Evolutionary conservation across 495 filamentous ascomycete genomes (phyloP), one percentile per base, ranked within the genome.

Genomic region (Penicillium coprophilum): DNA sequence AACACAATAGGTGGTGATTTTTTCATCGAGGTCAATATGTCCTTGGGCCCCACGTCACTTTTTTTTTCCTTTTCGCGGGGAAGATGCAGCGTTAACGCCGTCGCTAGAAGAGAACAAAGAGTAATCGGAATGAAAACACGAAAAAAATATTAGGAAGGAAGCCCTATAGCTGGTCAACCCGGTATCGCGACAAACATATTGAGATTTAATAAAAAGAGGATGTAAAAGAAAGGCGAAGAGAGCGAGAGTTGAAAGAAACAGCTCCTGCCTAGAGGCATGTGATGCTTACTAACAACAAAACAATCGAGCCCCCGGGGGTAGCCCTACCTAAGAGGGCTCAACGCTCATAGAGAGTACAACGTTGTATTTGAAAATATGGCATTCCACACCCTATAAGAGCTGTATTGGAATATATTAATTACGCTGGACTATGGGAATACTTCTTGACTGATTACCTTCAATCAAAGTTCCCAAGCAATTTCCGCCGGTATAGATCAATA

Each of bases 1-100:
- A 96, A 89, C 56, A 96, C 77, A 23, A 89, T 80, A 11, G 82
- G 82, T 23, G 87, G 87, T 56, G 81, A 72, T 57, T 80, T 76
- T 58, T 78, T 78, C 82, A 85, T 85, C 27, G 57, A 56, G 59
- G 45, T 46, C 52, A 54, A 53, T 15, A 36, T 44, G 30, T 23
- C 23, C 23, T 51, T 46, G 30, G 41, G 46, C n/a, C n/a, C n/a
- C 34, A 10, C n/a, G 27, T 46, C 43, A 30, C 31, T 38, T n/a
- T 46, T 5, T 27, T 45, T 27, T 19, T 46, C 20, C 19, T 51
- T 30, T 40, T 51, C 23, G 21, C 46, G n/a, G 28, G 17, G 17
- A 39, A 46, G 30, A 24, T 40, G 34, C 32, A 51, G 21, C 2
- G 24, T 43, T 17, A 38, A 43, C 30, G 20, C 34, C 30, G 28